phyloP scores from a whole-genome alignment of 495 filamentous ascomycete genomes.

The Monascus purpureus region DNA sequence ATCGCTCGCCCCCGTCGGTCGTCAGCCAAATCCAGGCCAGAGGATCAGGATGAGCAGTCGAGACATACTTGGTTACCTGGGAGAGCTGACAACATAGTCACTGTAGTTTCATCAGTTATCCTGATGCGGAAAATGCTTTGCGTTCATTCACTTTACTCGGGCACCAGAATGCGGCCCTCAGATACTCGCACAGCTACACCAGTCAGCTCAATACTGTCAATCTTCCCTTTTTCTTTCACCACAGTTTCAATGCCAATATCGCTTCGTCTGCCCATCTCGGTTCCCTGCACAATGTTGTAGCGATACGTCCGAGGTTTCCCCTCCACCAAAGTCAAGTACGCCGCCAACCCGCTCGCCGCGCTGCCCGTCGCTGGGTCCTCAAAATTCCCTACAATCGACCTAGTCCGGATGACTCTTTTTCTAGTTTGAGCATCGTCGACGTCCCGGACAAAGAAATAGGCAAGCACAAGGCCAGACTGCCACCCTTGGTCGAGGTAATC shows the following conservation, averaged over 20 bases:
- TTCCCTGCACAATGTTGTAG: slow-evolving; percentile 53
- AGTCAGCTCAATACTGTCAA: slow-evolving; percentile 39
- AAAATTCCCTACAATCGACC: slow-evolving; percentile 38
- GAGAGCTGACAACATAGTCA: too few relatives aligned
- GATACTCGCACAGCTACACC: slow-evolving; percentile 46
- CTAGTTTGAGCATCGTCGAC: slow-evolving; percentile 14
- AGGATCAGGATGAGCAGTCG: too few relatives aligned
- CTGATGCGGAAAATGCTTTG: too few relatives aligned
- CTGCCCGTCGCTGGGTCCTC: slow-evolving; percentile 66
- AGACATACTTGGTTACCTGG: too few relatives aligned
- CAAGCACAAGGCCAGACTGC: slow-evolving; percentile 31
- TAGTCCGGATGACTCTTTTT: slow-evolving; percentile 18
- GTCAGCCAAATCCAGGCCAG: too few relatives aligned
- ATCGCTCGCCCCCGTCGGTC: too few relatives aligned
- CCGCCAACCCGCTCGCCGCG: slow-evolving; percentile 43
- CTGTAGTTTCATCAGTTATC: too few relatives aligned
- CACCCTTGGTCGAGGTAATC: slow-evolving; percentile 46
- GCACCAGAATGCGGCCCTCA: slow-evolving; percentile 29
- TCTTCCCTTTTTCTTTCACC: slow-evolving; percentile 13
- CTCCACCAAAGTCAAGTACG: slow-evolving; percentile 40
- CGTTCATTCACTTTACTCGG: slow-evolving; percentile 5
- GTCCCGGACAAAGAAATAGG: slow-evolving; percentile 45
- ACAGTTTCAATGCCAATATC: slow-evolving; percentile 36
- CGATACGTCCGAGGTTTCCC: slow-evolving; percentile 12
- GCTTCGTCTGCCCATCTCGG: slow-evolving; percentile 65